Conservation (phyloP, 352 stramenopile genomes). For the Globisporangium rhizosaccharum region DNA sequence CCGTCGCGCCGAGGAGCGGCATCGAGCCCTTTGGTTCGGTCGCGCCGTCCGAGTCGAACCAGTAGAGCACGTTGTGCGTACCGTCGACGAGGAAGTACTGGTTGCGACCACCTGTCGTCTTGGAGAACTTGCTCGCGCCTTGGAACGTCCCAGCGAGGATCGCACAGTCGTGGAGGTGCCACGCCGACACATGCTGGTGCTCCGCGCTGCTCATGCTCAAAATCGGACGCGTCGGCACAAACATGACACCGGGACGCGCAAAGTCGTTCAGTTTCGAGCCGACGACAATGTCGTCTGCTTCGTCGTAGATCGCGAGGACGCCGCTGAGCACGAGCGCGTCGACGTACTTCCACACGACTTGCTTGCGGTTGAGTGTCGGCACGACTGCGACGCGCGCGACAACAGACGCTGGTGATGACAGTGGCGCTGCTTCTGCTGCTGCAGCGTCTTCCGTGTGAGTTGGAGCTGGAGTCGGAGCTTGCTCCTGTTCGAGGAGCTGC, state of each 20-base stretch:
- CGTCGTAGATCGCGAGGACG: slow-evolving; percentile 6
- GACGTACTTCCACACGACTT: slow-evolving; percentile 2
- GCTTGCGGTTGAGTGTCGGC: neutral
- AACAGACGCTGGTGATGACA: neutral
- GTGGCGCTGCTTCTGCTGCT: neutral
- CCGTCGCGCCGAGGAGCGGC: neutral
- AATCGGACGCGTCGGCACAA: neutral
- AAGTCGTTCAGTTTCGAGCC: slow-evolving; percentile 7
- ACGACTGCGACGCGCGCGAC: neutral
- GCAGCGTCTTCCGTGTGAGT: neutral
- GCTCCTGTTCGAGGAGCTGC: neutral
- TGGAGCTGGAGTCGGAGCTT: neutral
- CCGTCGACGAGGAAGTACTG: slow-evolving; percentile 11
- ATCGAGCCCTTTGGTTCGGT: neutral
- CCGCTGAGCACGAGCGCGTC: slow-evolving; percentile 8
- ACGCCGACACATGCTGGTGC: slow-evolving; percentile 7
- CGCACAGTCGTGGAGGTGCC: slow-evolving; percentile 9
- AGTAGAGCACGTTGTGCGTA: slow-evolving; percentile 11
- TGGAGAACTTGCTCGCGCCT: slow-evolving; percentile 4
- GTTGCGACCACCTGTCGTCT: slow-evolving; percentile 1
- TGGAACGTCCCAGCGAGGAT: slow-evolving; percentile 6
- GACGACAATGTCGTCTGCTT: neutral
- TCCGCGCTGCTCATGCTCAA: neutral
- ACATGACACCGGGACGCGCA: neutral
- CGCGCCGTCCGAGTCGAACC: slow-evolving; percentile 15